These are phyloP conservation scores for Hapsidospora chrysogenum DNA, from an alignment of 495 filamentous ascomycete species.

Conservation along the genomic window DNA sequence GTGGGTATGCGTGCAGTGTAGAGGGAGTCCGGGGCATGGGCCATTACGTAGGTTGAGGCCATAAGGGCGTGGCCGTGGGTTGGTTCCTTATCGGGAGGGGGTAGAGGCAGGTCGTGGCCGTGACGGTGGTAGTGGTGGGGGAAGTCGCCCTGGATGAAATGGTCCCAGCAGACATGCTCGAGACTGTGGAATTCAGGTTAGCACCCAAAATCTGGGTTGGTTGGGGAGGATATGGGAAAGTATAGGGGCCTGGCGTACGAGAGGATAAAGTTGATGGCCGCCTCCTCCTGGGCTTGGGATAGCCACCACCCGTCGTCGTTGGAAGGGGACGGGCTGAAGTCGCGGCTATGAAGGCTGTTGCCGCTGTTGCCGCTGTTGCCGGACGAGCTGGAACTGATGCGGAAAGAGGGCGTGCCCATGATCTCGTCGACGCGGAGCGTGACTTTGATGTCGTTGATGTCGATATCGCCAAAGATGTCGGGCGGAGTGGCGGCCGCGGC, in stretches of 20 bases:
- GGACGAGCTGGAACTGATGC: constrained; percentile 6
- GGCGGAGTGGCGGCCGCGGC: background rate
- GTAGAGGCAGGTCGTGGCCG: constrained; percentile 4
- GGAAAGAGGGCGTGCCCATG: constrained; percentile 13
- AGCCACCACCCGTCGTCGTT: too few relatives aligned
- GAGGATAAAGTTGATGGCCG: constrained; percentile 33
- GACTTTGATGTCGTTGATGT: constrained; percentile 11
- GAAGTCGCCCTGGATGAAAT: constrained; percentile 20
- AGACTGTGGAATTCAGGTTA: constrained; percentile 14
- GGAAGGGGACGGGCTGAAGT: background rate
- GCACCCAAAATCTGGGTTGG: background rate
- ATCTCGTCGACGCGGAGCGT: constrained; percentile 12
- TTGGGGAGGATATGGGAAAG: background rate
- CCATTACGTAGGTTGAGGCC: constrained; percentile 19
- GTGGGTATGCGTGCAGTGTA: constrained; percentile 1
- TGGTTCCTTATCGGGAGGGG: constrained; percentile 8
- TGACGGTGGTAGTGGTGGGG: constrained; percentile 6
- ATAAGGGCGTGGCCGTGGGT: constrained; percentile 26
- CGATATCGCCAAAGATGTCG: constrained; percentile 4
- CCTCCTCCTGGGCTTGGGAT: constrained; percentile 21
- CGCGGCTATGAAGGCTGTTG: too few relatives aligned
- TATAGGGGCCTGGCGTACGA: constrained; percentile 12
- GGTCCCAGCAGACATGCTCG: constrained; percentile 31
- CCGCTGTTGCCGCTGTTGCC: constrained; percentile 4
- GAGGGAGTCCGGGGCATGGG: constrained; percentile 5